These are phyloP conservation scores for Arctium minus DNA, from an alignment of 129 eudicot genomes.

Conservation along the genomic window DNA sequence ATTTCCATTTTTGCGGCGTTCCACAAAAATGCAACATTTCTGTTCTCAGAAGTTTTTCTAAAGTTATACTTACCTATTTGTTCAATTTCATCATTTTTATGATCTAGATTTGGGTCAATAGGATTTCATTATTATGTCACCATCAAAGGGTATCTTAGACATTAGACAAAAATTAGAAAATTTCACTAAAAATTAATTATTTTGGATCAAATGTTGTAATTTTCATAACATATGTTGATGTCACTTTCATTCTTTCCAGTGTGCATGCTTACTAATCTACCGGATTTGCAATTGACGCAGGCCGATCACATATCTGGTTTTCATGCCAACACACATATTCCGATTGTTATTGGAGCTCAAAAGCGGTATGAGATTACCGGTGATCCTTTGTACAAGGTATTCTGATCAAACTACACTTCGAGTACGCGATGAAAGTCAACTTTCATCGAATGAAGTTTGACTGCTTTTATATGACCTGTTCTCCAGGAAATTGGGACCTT, in stretches of 20 bases:
- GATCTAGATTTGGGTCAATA: background rate
- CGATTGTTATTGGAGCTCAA: conserved; percentile 88
- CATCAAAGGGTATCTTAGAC: background rate
- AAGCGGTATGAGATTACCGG: conserved; percentile 81
- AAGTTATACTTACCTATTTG: background rate
- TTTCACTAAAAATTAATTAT: background rate
- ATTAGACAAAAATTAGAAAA: background rate
- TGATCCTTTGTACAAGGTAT: conserved; percentile 78
- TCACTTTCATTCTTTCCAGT: background rate
- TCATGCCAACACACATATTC: conserved; percentile 88
- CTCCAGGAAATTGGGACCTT: conserved; percentile 82
- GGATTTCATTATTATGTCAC: background rate
- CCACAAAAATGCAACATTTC: too few species aligned
- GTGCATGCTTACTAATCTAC: background rate
- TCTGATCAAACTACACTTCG: background rate
- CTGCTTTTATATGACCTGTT: background rate
- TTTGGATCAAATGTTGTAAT: background rate
- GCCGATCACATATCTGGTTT: conserved; percentile 83
- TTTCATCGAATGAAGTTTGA: conserved; percentile 6
- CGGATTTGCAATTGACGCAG: conserved; percentile 24
- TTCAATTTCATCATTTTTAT: background rate
- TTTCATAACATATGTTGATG: background rate
- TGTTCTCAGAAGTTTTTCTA: background rate
- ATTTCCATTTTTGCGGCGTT: background rate
- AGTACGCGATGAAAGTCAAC: background rate